Evolutionary conservation across 2,329 filamentous ascomycete species (phyloP).

Genomic region (Penicillium expansum): DNA sequence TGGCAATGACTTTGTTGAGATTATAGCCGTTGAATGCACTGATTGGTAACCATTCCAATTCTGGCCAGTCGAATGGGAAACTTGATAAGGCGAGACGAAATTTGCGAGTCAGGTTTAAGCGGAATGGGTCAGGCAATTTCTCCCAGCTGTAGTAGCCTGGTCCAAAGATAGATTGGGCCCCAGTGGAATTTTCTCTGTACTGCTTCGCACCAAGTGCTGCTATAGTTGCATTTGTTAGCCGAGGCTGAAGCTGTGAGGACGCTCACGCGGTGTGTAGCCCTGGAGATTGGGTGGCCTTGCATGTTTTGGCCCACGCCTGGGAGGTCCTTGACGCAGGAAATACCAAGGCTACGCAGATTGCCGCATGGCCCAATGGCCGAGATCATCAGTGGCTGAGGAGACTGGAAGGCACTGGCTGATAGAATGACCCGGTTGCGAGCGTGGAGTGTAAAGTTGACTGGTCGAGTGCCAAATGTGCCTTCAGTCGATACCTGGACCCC

Average conservation of each 20-base stretch:
- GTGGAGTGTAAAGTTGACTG: constrained; percentile 16
- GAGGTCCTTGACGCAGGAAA: constrained; percentile 17
- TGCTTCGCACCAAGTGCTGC: constrained; percentile 20
- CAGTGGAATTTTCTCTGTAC: constrained; percentile 25
- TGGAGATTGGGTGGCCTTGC: constrained; percentile 42
- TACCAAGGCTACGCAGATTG: constrained; percentile 13
- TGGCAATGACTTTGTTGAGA: constrained; percentile 8
- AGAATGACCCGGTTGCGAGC: constrained; percentile 19
- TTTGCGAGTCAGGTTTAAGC: constrained; percentile 17
- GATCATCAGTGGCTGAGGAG: constrained; percentile 53
- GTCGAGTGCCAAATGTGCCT: constrained; percentile 14
- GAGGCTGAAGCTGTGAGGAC: constrained; percentile 30
- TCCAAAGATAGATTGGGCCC: constrained; percentile 25
- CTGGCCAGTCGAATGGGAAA: constrained; percentile 35
- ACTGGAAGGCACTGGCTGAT: constrained; percentile 52
- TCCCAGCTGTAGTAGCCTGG: constrained; percentile 30
- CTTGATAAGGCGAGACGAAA: constrained; percentile 12
- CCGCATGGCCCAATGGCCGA: constrained; percentile 49
- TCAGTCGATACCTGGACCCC: constrained; percentile 12
- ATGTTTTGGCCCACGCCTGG: constrained; percentile 40
- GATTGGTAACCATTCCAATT: constrained; percentile 29
- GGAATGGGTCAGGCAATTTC: constrained; percentile 26
- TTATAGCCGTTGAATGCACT: constrained; percentile 19
- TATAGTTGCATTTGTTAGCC: constrained; percentile 22
- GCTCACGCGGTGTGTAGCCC: constrained; percentile 36